Conservation (phyloP, 495 filamentous ascomycete species). For the Evansstolkia leycettana region DNA sequence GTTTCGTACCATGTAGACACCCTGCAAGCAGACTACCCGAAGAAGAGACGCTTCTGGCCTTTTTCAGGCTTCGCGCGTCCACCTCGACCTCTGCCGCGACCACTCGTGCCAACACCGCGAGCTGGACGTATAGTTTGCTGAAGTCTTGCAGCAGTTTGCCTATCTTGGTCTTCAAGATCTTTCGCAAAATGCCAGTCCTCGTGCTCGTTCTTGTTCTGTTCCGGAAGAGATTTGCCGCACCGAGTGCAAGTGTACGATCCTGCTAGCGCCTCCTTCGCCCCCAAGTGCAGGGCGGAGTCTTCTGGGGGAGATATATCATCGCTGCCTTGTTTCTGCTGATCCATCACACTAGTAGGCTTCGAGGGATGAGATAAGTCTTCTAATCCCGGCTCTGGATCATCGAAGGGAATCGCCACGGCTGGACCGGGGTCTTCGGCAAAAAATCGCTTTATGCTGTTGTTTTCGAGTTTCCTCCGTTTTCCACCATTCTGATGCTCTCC, state of each 20-base stretch:
- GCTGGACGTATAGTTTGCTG: slow-evolving; percentile 11
- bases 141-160: slow-evolving; percentile 15
- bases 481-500: slow-evolving; percentile 6
- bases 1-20: no score
- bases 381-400: slow-evolving; percentile 1
- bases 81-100: slow-evolving; percentile 18
- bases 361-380: not conserved
- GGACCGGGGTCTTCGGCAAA: slow-evolving; percentile 13
- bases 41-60: slow-evolving; percentile 62
- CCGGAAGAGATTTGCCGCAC: slow-evolving; percentile 47
- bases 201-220: slow-evolving; percentile 59
- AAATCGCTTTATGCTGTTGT: slow-evolving; percentile 20
- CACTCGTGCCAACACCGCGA: slow-evolving; percentile 11
- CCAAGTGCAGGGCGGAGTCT: not conserved
- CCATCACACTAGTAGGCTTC: not conserved
- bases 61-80: slow-evolving; percentile 48
- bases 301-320: not conserved
- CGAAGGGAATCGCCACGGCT: slow-evolving; percentile 6
- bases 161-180: slow-evolving; percentile 58
- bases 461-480: slow-evolving; percentile 25
- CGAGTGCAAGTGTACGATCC: slow-evolving; percentile 48
- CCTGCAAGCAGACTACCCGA: slow-evolving; percentile 27
- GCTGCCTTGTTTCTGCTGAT: not conserved
- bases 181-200: slow-evolving; percentile 95
- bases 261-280: slow-evolving; percentile 21